Evolutionary conservation across 306 rosid species (phyloP), one percentile per base, ranked within the genome.

Genomic region (Vigna mungo): DNA sequence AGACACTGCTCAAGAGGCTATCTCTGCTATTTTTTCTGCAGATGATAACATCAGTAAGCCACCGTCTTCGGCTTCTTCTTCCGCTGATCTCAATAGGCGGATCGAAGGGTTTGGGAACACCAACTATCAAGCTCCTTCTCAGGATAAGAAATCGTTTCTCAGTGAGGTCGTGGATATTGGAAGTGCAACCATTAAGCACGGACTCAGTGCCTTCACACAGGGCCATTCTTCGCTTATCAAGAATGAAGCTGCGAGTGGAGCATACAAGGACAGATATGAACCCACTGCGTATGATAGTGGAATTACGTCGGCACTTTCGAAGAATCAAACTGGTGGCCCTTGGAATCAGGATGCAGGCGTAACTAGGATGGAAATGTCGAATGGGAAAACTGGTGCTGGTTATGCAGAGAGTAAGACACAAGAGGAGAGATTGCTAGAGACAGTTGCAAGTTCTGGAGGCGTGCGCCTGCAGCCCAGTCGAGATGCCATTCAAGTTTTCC

Each of bases 401-500:
- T 73, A 75, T 82, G 81, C 88, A 43, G 91, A 73, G 80, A 87
- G 79, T 58, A 89, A 88, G 87, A 96, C 93, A 27, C 88, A 83
- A 10, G 99, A 96, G 84, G 98, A 92, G 64, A 91, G 88, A 83
- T 83, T 96, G 87, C 72, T 96, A 89, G 99, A 96, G 86, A 89
- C 97, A 77, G 87, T 96, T 81, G 98, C 92, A 71, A 92, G 91
- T 7, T 85, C 96, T 46, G 98, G 99, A 71, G 99, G 99, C 76
- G 94, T 96, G 41, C 97, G 99, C 32, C 77, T 96, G 61, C 99
- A 96, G 78, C 99, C 99, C 75, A 89, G 93, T 85, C 94, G 99
- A 79, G 99, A 96, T 88, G 96, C 97, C 72, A 77, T 96, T 84
- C 96, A 89, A 71, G 88, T 83, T 83, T 96, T 96, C 80, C 89